Base-by-base conservation (phyloP, 495 filamentous ascomycete genomes). In the Aspergillus wentii region DNA sequence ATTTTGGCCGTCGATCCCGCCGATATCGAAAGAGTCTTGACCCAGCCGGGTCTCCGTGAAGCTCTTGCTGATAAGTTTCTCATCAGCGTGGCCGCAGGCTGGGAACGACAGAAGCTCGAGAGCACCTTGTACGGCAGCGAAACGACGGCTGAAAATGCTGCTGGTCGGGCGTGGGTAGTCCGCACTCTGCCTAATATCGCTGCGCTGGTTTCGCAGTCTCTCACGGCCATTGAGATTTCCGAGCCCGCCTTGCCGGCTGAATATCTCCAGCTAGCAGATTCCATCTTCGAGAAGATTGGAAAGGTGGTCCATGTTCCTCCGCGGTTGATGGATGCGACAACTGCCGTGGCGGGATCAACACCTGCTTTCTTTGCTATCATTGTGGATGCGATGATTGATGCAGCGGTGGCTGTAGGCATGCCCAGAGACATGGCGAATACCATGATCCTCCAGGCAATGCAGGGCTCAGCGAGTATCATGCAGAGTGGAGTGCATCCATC, bases 341-440 rank as follows among this genome's bases (percentile, higher is more conserved):
- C 66, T 5, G 65, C 62, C 0, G 46, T 70, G 3, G 62, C 53
- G 2, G 66, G 66, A 0, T 69, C 64, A 0, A 64, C 61, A 0
- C 60, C 66, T 9, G 61, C 65, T 3, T 69, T 69, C 37, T 61
- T 68, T n/a, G 66, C 66, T 0, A 46, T 72, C 0, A 61, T 68
- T 17, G 52, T 59, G 19, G 68, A 72, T 36, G 64, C 59, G 1
- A 48, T 70, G 41, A 51, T 66, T 10, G 68, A 72, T 41, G 68
- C 59, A 0, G 64, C 64, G 3, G 66, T 72, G 18, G 66, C 66
- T 10, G 58, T 69, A 16, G 68, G 68, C 8, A 33, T 72, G 23
- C 62, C 58, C 17, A 43, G 68, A 19, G 52, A 56, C n/a, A 35
- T 65, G 35, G 66, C 68, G 8, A 55, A 59, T 32, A 51, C 50